These are phyloP conservation scores for Dendrobium chrysotoxum DNA, from an alignment of 106 monocot genomes.

Conservation along the genomic window DNA sequence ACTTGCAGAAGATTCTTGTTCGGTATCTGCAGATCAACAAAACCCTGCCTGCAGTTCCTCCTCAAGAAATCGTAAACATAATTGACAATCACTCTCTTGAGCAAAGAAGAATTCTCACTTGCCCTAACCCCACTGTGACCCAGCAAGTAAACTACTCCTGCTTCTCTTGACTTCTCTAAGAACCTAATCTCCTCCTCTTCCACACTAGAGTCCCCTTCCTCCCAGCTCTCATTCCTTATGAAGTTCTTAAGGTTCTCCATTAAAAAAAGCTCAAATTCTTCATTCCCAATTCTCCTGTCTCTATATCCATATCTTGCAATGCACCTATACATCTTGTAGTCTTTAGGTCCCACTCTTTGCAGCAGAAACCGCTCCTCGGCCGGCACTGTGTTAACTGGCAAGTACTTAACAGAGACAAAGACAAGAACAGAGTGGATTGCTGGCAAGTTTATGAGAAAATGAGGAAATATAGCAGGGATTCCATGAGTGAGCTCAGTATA, in stretches of 20 bases:
- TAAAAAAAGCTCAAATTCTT: slow-evolving; percentile 33
- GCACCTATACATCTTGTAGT: slow-evolving; percentile 19
- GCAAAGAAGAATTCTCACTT: slow-evolving; percentile 30
- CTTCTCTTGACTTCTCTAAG: background rate
- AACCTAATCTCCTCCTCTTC: slow-evolving; percentile 13
- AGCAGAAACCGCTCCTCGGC: slow-evolving; percentile 30
- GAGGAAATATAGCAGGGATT: slow-evolving; percentile 61
- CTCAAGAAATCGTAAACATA: slow-evolving; percentile 47
- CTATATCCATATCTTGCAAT: slow-evolving; percentile 53
- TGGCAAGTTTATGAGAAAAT: slow-evolving; percentile 59
- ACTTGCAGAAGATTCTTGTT: slow-evolving; percentile 48
- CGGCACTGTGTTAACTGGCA: slow-evolving; percentile 30
- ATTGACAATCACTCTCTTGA: slow-evolving; percentile 42
- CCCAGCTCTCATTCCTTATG: slow-evolving; percentile 14
- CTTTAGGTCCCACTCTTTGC: slow-evolving; percentile 14
- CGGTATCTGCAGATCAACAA: slow-evolving; percentile 26
- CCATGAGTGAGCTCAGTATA: slow-evolving; percentile 60
- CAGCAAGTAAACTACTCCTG: slow-evolving; percentile 42
- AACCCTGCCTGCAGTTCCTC: slow-evolving; percentile 41
- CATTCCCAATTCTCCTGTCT: slow-evolving; percentile 17
- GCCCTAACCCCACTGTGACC: slow-evolving; percentile 43
- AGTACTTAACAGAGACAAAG: slow-evolving; percentile 50
- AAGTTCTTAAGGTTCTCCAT: slow-evolving; percentile 36
- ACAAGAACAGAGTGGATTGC: slow-evolving; percentile 51
- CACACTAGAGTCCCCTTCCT: background rate